Percentiles rank a stretch among this genome's conserved stretches.
Conservation (phyloP, 306 rosid species). For the Glycyrrhiza uralensis region DNA sequence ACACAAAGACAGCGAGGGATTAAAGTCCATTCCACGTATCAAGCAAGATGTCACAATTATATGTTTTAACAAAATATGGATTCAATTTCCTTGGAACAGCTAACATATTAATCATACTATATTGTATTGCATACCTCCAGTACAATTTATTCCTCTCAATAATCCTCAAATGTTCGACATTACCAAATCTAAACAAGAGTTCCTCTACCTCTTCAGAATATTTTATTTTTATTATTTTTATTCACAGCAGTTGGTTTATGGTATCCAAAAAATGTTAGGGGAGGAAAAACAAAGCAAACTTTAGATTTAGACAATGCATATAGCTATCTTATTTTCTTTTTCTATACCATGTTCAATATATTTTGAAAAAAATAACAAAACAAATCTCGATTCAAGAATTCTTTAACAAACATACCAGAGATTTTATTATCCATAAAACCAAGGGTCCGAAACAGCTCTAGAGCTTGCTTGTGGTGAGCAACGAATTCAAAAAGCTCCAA, state of each 20-base stretch:
- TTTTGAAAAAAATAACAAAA: not conserved
- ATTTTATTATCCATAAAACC: conserved; percentile 38
- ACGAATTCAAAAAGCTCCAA: conserved; percentile 40
- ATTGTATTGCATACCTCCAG: not conserved
- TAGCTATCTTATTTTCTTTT: not conserved
- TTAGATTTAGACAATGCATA: not conserved
- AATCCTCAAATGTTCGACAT: not conserved
- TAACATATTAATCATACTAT: not conserved
- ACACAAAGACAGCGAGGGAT: not conserved
- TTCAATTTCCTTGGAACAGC: conserved; percentile 7
- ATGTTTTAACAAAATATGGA: not conserved
- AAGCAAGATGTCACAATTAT: not conserved
- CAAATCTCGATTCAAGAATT: not conserved
- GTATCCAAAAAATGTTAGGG: not conserved
- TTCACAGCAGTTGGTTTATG: not conserved
- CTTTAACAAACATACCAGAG: conserved; percentile 39
- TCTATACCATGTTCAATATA: not conserved
- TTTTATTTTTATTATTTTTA: not conserved
- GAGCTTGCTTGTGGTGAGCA: conserved; percentile 37
- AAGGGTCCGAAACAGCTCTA: conserved; percentile 29
- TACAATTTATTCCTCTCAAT: not conserved
- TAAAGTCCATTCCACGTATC: not conserved
- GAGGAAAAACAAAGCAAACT: not conserved
- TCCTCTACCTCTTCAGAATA: not conserved
- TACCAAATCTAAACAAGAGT: not conserved